Percentiles rank a stretch among this genome's conserved stretches.
These are phyloP conservation scores for Penicillium alfredii DNA, from an alignment of 495 filamentous ascomycete species.

Conservation along the genomic window DNA sequence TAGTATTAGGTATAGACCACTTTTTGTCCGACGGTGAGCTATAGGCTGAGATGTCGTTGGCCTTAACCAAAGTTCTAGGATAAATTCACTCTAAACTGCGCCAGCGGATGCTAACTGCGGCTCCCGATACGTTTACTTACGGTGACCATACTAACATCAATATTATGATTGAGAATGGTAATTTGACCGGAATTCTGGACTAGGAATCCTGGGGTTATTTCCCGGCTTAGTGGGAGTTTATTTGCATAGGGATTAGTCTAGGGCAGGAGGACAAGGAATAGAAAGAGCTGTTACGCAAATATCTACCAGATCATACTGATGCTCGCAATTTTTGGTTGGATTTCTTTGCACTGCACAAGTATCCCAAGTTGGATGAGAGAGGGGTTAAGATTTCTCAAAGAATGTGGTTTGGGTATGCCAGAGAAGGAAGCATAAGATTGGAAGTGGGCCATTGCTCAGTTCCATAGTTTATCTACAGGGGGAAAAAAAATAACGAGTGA, in stretches of 20 bases:
- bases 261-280: conserved; percentile 15
- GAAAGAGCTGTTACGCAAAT: conserved; percentile 13
- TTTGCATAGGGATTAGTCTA: conserved; percentile 3
- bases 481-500: too few relatives aligned
- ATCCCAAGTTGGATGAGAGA: conserved; percentile 10
- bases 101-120: conserved; percentile 14
- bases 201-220: conserved; percentile 30
- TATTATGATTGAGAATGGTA: conserved; percentile 23
- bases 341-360: conserved; percentile 8
- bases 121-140: conserved; percentile 27
- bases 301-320: conserved; percentile 14
- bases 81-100: conserved; percentile 12
- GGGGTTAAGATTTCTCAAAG: conserved; percentile 4
- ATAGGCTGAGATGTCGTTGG: conserved; percentile 19
- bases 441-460: too few relatives aligned
- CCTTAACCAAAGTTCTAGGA: conserved; percentile 13
- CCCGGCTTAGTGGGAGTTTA: conserved; percentile 33
- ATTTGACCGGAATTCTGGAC: conserved; percentile 27
- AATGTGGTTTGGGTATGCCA: conserved; percentile 5
- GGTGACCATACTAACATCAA: conserved; percentile 25
- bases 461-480: too few relatives aligned
- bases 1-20: conserved; percentile 11
- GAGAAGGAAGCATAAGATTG: too few relatives aligned
- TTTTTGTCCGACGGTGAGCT: conserved; percentile 19
- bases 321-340: conserved; percentile 14